Evolutionary conservation across 2,329 filamentous ascomycete species (phyloP), one percentile per base, ranked within the genome.

Genomic region (Coniosporium uncinatum): DNA sequence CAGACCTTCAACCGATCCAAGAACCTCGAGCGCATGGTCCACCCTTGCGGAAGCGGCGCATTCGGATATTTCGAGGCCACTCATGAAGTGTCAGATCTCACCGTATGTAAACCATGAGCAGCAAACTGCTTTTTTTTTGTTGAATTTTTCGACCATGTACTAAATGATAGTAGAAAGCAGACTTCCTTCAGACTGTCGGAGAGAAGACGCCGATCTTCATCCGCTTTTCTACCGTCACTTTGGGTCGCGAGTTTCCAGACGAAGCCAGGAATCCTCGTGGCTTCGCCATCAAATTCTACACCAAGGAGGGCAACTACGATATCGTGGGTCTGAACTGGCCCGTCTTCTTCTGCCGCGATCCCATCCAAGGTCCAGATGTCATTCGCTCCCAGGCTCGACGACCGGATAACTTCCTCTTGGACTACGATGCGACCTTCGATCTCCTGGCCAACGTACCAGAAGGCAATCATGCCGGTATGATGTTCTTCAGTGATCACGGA

Each of bases 1-100:
- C 72, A 76, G 54, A 63, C 65, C 16, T 76, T 76, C 61, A 76
- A 76, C 46, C 62, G 73, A n/a, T 72, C 68, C n/a, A 75, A 75
- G 56, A 67, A 63, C 32, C 61, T 75, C 3, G 70, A 71, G 47
- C 58, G 49, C 45, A 69, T 64, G 59, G 61, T 66, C 22, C 52
- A 70, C 52, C 57, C 67, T 35, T 59, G 62, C 42, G 62, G 62
- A 18, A 61, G 56, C 42, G 71, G 66, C 36, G 71, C 63, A 18
- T 73, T 66, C 46, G 67, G 67, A 4, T 66, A 64, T 44, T 72
- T 72, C 41, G 67, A 71, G 46, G 56, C 58, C 36, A 73, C 67
- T 5, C 60, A 62, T 36, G 53, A 63, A 42, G 57, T 65, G 5
- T 48, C 52, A 3, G 46, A 48, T 14, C 47, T 64, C 16, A 64